phyloP scores from a whole-genome alignment of 352 stramenopile genomes.

The Phytophthora sansomeana region DNA sequence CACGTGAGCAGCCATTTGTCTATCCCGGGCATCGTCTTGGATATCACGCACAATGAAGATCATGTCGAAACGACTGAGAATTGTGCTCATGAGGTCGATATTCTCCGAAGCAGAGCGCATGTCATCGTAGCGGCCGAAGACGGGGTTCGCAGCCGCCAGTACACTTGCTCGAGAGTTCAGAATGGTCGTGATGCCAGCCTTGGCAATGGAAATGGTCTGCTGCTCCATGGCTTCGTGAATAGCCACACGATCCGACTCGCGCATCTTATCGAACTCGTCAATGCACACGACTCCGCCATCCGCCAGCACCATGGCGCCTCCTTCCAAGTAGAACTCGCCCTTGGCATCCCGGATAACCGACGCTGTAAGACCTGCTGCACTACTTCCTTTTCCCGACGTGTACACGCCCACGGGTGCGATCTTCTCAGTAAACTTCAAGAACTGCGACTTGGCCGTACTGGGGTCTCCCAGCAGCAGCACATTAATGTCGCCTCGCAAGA shows the following conservation, averaged over 20 bases:
- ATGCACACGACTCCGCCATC: constrained; percentile 99
- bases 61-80: constrained; percentile 99
- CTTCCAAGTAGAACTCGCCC: constrained; percentile 99
- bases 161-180: constrained; percentile 95
- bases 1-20: constrained; percentile 98
- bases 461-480: constrained; percentile 98
- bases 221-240: constrained; percentile 99
- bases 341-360: constrained; percentile 95
- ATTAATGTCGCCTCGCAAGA: constrained; percentile 98
- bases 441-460: constrained; percentile 98
- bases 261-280: constrained; percentile 98
- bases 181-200: constrained; percentile 99
- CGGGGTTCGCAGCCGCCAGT: constrained; percentile 97
- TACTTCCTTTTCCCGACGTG: constrained; percentile 98
- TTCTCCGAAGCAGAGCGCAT: constrained; percentile 98
- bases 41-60: constrained; percentile 99
- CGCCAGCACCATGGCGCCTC: constrained; percentile 97
- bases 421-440: constrained; percentile 98
- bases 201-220: constrained; percentile 99
- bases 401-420: constrained; percentile 98
- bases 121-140: constrained; percentile 99
- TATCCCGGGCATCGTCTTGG: constrained; percentile 96
- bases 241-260: constrained; percentile 94
- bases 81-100: constrained; percentile 99
- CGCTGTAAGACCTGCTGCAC: constrained; percentile 96